phyloP scores from a whole-genome alignment of 352 stramenopile genomes.

The Globisporangium parvum region DNA sequence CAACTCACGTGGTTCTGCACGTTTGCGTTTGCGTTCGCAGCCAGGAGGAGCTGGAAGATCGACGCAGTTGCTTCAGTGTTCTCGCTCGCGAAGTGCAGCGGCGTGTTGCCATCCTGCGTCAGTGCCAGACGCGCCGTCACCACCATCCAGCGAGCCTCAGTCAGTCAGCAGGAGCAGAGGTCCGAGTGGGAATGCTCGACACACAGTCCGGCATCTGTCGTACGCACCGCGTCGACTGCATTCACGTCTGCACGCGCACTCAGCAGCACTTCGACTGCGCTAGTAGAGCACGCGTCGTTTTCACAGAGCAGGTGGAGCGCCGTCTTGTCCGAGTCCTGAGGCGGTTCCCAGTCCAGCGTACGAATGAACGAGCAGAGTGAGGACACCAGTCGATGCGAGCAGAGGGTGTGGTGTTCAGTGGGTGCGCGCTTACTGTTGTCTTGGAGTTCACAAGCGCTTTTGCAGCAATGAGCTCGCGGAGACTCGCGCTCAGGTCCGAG shows the following conservation, averaged over 20 bases:
- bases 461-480: conserved; percentile 31
- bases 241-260: conserved; percentile 32
- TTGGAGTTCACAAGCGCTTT: conserved; percentile 33
- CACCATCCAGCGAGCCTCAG: background rate
- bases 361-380: background rate
- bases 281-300: conserved; percentile 43
- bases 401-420: no score
- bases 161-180: background rate
- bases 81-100: conserved; percentile 59
- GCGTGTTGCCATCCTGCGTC: conserved; percentile 49
- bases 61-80: conserved; percentile 32
- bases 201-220: background rate
- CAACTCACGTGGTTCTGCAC: conserved; percentile 61
- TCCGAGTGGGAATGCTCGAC: background rate
- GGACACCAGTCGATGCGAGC: background rate
- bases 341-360: background rate
- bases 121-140: background rate
- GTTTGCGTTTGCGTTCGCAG: conserved; percentile 40
- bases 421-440: no score
- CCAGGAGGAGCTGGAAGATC: conserved; percentile 36
- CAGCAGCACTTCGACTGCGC: conserved; percentile 34
- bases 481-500: conserved; percentile 27
- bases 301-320: conserved; percentile 72
- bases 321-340: conserved; percentile 42
- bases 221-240: conserved; percentile 36